Evolutionary conservation across 2,329 filamentous ascomycete species (phyloP), one percentile per base, ranked within the genome.

Genomic region (Metarhizium sp.): DNA sequence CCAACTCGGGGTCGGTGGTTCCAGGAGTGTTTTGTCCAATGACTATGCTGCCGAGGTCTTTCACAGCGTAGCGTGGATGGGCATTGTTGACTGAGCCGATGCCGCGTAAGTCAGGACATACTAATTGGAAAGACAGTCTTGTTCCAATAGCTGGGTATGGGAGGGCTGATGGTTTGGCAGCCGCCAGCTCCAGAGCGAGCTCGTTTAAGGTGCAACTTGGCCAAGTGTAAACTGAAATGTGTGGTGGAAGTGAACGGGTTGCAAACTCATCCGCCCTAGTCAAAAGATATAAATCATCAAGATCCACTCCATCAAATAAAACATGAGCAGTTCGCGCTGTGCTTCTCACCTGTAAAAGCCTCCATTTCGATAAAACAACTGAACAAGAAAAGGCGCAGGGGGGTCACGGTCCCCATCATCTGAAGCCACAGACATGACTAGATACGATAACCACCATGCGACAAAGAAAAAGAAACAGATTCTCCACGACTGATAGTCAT

Each of bases 171-270:
- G 88, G 87, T 51, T 69, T 76, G 1, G 86, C 79, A 52, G 82
- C 81, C 50, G 82, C 81, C 55, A 97, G 80, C 54, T 92, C 85
- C 55, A 88, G 82, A 25, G 87, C 85, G 40, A 97, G 83, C 70
- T 96, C 91, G 61, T 80, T 78, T 29, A 97, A 79, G 2, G 88
- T 90, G 73, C 88, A 92, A 63, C 82, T 84, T 55, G 84, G 80
- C 88, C 90, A 95, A 56, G 91, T 92, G 76, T 96, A 92, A 63
- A 96, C 85, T 59, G 88, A 80, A 30, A 95, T 76, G 67, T 87
- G 81, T 7, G 85, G 75, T 52, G 86, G 83, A 25, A 88, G 78
- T 55, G 75, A 66, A 55, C 75, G 62, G 20, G 82, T 66, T 62
- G 81, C 69, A 68, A 94, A 90, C 61, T 92, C 88, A 57, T 88